These are phyloP conservation scores for Collybia nuda DNA, from an alignment of 768 basidiomycete species.

Conservation along the genomic window DNA sequence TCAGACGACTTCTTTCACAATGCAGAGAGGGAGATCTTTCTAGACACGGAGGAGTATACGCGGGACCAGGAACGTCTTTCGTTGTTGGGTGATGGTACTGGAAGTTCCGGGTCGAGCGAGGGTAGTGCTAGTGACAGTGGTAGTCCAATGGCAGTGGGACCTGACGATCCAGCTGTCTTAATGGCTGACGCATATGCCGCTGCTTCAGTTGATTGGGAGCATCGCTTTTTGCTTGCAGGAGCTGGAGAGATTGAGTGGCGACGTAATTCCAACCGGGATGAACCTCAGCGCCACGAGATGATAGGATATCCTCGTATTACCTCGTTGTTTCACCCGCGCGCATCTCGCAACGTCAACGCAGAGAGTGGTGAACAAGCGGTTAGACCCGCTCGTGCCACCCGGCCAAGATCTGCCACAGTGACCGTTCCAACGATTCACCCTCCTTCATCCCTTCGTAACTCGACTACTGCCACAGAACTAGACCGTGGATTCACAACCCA, in stretches of 20 bases:
- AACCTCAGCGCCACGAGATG: neutral
- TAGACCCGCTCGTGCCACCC: constrained; percentile 8
- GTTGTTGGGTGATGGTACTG: constrained; percentile 24
- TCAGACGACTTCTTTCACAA: constrained; percentile 72
- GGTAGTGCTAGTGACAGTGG: constrained; percentile 43
- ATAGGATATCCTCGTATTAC: constrained; percentile 2
- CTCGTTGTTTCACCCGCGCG: constrained; percentile 1
- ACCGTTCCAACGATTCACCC: constrained; percentile 20
- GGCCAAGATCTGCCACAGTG: constrained; percentile 20
- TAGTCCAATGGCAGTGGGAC: constrained; percentile 47
- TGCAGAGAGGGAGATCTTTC: constrained; percentile 68
- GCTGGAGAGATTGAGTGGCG: constrained; percentile 6
- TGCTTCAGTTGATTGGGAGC: constrained; percentile 18
- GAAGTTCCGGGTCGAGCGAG: constrained; percentile 39
- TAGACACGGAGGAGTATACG: constrained; percentile 42
- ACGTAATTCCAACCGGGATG: constrained; percentile 3
- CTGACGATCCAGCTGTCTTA: constrained; percentile 41
- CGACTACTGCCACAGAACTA: constrained; percentile 20
- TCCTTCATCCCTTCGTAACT: constrained; percentile 17
- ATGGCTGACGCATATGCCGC: constrained; percentile 33
- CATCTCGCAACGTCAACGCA: constrained; percentile 11
- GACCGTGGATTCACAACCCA: constrained; percentile 5
- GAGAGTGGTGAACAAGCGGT: constrained; percentile 2
- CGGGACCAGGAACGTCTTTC: constrained; percentile 29
- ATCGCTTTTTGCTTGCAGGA: constrained; percentile 14